Base-by-base conservation (phyloP, 768 basidiomycete genomes). In the Trametes coccinea region DNA sequence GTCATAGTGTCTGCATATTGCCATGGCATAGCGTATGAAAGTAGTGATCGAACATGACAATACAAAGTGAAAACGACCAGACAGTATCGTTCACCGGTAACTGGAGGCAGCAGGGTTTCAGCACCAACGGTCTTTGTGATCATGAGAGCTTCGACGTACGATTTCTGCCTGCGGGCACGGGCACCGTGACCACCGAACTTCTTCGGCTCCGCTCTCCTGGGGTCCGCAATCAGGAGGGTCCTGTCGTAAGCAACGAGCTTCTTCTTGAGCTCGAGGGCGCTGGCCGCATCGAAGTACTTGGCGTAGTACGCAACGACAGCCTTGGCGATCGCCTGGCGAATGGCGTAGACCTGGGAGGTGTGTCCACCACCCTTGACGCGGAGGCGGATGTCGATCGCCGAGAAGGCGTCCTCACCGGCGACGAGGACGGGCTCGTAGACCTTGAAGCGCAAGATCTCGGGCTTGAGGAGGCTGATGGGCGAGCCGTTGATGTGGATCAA, bases 321-420 rank as follows among this genome's bases (percentile, higher is more conserved):
- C 81, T 97, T 98, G 69, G 93, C 90, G 71, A 99, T 96, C 41
- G 97, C 97, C 82, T 99, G 97, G 65, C 97, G 93, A 75, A 98
- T 93, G 66, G 97, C 97, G 79, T 98, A 99, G 66, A 99, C 84
- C 78, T 99, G 96, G 56, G 96, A 96, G 62, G 94, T 95, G 83
- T 98, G 97, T 78, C 97, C 97, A 84, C 97, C 97, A 75, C 97
- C 97, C 78, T 95, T 95, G 68, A 97, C 96, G 53, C 95, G 93
- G 56, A 98, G 92, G 68, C 96, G 92, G 78, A 99, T 95, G 80
- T 99, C 96, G 70, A 98, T 83, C 67, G 82, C 81, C 60, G 82
- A 78, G 74, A 98, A 95, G 41, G 90, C 83, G 48, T 97, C 94
- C 72, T 93, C 90, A 64, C 94, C 93, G 62, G 89, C 89, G 60